Percentiles rank a stretch among this genome's conserved stretches.
These are phyloP conservation scores for Aspergillus ellipticus DNA, from an alignment of 495 filamentous ascomycete genomes.

Conservation along the genomic window DNA sequence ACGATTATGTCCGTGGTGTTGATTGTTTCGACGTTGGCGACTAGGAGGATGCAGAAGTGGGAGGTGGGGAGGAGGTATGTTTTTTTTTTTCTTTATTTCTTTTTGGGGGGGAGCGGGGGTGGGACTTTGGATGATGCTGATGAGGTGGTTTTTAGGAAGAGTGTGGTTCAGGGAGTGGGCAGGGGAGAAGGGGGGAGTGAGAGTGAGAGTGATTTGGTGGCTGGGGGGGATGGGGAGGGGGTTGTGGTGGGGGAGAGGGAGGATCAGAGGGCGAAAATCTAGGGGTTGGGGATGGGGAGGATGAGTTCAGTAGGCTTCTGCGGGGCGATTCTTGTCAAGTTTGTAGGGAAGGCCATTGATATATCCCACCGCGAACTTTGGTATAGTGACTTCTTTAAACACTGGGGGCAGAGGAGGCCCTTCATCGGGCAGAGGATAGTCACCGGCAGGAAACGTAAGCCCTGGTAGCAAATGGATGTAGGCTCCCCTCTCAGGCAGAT, in stretches of 20 bases:
- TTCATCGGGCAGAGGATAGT: too few relatives aligned
- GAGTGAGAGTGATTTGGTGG: background rate
- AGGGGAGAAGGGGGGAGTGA: background rate
- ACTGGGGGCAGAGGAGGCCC: too few relatives aligned
- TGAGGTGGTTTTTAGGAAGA: background rate
- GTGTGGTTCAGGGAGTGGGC: background rate
- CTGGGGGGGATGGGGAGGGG: background rate
- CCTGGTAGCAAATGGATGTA: too few relatives aligned
- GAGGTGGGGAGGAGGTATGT: conserved; percentile 34
- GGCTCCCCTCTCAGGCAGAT: too few relatives aligned
- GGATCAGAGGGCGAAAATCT: background rate
- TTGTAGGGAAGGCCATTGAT: too few relatives aligned
- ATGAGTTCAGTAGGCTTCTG: too few relatives aligned
- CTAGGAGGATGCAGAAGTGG: conserved; percentile 33
- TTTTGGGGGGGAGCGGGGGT: too few relatives aligned
- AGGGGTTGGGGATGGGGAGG: background rate
- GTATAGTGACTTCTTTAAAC: too few relatives aligned
- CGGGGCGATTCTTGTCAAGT: too few relatives aligned
- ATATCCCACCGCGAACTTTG: too few relatives aligned
- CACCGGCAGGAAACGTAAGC: too few relatives aligned
- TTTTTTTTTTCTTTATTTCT: background rate
- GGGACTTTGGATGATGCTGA: too few relatives aligned
- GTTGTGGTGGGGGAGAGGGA: background rate
- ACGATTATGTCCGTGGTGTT: conserved; percentile 30
- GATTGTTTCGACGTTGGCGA: conserved; percentile 25